Base-by-base conservation (phyloP, 2,329 filamentous ascomycete genomes). In the Penicillium sp. region DNA sequence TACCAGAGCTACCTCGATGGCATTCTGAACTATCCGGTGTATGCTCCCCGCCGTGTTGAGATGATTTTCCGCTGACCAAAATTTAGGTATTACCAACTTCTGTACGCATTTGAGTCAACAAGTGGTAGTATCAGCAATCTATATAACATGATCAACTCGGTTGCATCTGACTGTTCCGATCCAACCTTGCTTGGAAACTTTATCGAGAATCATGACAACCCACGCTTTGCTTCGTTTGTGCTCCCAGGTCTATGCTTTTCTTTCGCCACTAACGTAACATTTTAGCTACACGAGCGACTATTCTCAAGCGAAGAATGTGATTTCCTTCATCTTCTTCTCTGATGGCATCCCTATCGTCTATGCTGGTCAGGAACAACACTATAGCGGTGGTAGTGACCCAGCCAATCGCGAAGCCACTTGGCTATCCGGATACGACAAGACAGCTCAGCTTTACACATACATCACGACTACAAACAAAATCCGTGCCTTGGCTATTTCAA, bases 311-410 rank as follows among this genome's bases (percentile, higher is more conserved):
- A 85, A 87, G 74, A 90, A 89, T 67, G 82, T 83, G 2, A 79
- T 89, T 43, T 80, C 86, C 0, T 89, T 85, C 67, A 81, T 83
- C 13, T 82, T 90, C 46, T 79, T 90, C 5, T 68, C 75, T 1
- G 75, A 88, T 56, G 87, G 87, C 3, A 86, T 89, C 55, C 87
- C 87, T 2, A 86, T 89, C 53, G 69, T 89, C 55, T 90, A 89
- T 73, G 83, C 88, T 58, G 88, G 87, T n/a, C 85, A 87, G 60
- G 88, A 90, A 72, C 87, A 89, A 70, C 85, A 84, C 59, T 88
- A 83, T 68, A 72, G 76, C 2, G 83, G 83, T 25, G 82, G 80
- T n/a, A 78, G 72, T 40, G 75, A 75, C 57, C 85, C 85, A 4
- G 78, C 78, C 0, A 80, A 79, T 48, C 83, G 85, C n/a, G 85